Conservation (phyloP, 768 basidiomycete species). For the Auriscalpium orientale region DNA sequence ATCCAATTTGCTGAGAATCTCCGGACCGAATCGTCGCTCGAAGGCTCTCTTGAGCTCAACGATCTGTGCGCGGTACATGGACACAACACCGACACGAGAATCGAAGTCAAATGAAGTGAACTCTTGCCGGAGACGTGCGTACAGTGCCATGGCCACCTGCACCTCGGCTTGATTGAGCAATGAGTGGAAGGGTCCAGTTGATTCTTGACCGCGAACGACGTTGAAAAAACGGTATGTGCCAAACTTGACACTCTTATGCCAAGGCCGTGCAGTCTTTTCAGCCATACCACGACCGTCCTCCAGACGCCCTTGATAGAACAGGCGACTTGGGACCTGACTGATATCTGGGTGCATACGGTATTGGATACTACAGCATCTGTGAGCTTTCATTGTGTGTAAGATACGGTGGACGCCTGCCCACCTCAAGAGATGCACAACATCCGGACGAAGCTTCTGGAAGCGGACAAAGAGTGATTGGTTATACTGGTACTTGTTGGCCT, state of each 20-base stretch:
- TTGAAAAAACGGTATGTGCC: slow-evolving; percentile 90
- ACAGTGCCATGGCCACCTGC: slow-evolving; percentile 69
- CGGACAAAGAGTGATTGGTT: slow-evolving; percentile 92
- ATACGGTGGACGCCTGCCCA: slow-evolving; percentile 21
- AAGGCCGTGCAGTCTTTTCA: slow-evolving; percentile 69
- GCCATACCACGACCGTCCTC: slow-evolving; percentile 88
- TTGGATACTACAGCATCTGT: slow-evolving; percentile 62
- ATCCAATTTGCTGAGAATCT: slow-evolving; percentile 66
- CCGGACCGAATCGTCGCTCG: slow-evolving; percentile 57
- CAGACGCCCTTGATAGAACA: slow-evolving; percentile 80
- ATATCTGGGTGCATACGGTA: slow-evolving; percentile 99
- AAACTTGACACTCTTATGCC: slow-evolving; percentile 76
- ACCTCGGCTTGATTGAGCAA: slow-evolving; percentile 72
- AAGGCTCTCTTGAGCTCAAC: slow-evolving; percentile 66
- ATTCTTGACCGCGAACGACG: slow-evolving; percentile 59
- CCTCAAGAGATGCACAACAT: slow-evolving; percentile 91
- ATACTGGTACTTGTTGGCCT: slow-evolving; percentile 70
- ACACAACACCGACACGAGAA: slow-evolving; percentile 64
- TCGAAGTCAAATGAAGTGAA: slow-evolving; percentile 48
- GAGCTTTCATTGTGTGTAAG: no score
- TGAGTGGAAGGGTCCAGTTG: slow-evolving; percentile 54
- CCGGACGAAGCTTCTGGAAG: slow-evolving; percentile 67
- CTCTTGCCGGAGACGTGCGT: slow-evolving; percentile 58
- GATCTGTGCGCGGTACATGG: slow-evolving; percentile 93
- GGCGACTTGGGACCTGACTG: slow-evolving; percentile 75